A percentile compares a stretch with the other conserved stretches of the same genome.
Conservation (phyloP, 352 stramenopile species). For the Pythium periplocum region DNA sequence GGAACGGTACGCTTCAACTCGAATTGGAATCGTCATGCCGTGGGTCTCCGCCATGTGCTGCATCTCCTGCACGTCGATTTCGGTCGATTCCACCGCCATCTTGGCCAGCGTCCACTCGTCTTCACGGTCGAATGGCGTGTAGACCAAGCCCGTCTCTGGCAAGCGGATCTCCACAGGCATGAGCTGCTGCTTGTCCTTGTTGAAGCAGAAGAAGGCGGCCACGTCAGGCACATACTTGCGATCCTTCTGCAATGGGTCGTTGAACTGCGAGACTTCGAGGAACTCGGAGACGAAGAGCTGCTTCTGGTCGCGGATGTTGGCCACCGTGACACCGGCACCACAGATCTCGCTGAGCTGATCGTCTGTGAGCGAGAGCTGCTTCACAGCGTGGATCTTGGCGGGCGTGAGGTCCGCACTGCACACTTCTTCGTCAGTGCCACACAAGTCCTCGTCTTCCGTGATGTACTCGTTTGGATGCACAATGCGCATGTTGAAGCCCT, state of each 20-base stretch:
- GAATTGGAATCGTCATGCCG: slow-evolving; percentile 38
- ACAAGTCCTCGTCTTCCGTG: neutral
- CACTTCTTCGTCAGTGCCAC: neutral
- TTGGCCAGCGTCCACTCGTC: slow-evolving; percentile 50
- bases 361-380: slow-evolving; percentile 15
- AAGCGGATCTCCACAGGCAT: slow-evolving; percentile 38
- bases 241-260: slow-evolving; percentile 7
- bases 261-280: slow-evolving; percentile 27
- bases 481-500: slow-evolving; percentile 32
- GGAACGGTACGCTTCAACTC: slow-evolving; percentile 32
- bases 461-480: slow-evolving; percentile 12
- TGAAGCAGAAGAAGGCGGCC: slow-evolving; percentile 36
- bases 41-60: slow-evolving; percentile 49
- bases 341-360: slow-evolving; percentile 28
- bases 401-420: slow-evolving; percentile 1
- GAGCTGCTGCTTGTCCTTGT: slow-evolving; percentile 19
- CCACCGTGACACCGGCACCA: slow-evolving; percentile 13
- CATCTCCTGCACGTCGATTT: slow-evolving; percentile 44
- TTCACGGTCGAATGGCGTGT: slow-evolving; percentile 33
- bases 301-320: slow-evolving; percentile 16
- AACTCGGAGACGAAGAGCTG: slow-evolving; percentile 35
- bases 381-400: neutral
- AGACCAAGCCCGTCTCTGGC: slow-evolving; percentile 33
- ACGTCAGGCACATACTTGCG: slow-evolving; percentile 38
- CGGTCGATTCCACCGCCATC: slow-evolving; percentile 35